A percentile compares a stretch with the other conserved stretches of the same genome.
Evolutionary conservation across 2,329 filamentous ascomycete genomes (phyloP).

Genomic region (Davidsoniella eucalypti): DNA sequence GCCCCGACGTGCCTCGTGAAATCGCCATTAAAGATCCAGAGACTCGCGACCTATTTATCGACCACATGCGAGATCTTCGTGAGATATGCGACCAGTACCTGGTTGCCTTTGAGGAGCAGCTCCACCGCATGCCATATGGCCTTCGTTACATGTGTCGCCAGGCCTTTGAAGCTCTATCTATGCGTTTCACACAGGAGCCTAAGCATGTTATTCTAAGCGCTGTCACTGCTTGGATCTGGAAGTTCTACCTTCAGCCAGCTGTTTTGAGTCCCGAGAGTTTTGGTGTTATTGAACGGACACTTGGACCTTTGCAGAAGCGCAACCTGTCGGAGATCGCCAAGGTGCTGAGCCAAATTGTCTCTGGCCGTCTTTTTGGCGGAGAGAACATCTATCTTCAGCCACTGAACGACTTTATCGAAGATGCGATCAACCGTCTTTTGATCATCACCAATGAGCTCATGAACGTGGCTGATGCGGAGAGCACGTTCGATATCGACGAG

Average conservation of each 20-base stretch:
- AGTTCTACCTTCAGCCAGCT: constrained; percentile 80
- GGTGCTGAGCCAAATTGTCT: constrained; percentile 74
- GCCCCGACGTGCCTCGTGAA: constrained; percentile 73
- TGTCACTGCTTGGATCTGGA: constrained; percentile 86
- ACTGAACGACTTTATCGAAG: constrained; percentile 75
- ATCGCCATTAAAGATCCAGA: constrained; percentile 92
- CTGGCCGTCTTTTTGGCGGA: constrained; percentile 77
- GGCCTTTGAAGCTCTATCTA: constrained; percentile 61
- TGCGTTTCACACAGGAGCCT: constrained; percentile 66
- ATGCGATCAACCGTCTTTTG: constrained; percentile 65
- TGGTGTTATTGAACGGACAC: constrained; percentile 75
- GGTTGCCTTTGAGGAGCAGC: constrained; percentile 58
- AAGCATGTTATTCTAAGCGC: constrained; percentile 64
- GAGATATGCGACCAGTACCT: constrained; percentile 93
- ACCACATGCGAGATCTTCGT: constrained; percentile 80
- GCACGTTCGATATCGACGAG: constrained; percentile 94
- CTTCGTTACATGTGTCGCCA: constrained; percentile 77
- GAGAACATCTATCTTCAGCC: constrained; percentile 95
- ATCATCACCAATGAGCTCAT: constrained; percentile 65
- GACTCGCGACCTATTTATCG: constrained; percentile 81
- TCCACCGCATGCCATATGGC: constrained; percentile 84
- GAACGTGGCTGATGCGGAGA: constrained; percentile 69
- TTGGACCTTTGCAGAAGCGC: constrained; percentile 82
- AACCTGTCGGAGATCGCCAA: constrained; percentile 85
- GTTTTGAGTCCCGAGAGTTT: constrained; percentile 81